Evolutionary conservation across 371 early-diverging fungal genomes (phyloP).

Genomic region (Lichtheimia ornata): DNA sequence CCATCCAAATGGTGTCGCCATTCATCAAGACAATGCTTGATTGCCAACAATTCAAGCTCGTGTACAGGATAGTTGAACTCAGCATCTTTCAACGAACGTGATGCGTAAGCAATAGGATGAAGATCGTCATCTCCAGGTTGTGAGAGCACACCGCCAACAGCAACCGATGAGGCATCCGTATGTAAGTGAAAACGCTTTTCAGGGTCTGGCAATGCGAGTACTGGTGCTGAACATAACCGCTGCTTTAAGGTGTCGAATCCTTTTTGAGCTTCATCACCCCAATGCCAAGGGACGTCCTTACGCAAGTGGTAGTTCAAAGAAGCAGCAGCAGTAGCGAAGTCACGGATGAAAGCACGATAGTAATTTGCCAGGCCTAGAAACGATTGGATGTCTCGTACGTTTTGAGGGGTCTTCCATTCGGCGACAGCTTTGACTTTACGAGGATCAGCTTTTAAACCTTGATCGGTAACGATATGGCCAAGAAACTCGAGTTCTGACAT

Average conservation of each 20-base stretch:
- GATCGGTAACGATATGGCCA: constrained; percentile 35
- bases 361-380: constrained; percentile 34
- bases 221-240: constrained; percentile 3
- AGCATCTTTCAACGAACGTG: not conserved
- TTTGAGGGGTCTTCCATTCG: constrained; percentile 38
- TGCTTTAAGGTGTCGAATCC: constrained; percentile 13
- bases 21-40: constrained; percentile 24
- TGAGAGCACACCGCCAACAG: constrained; percentile 28
- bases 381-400: constrained; percentile 30
- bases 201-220: constrained; percentile 20
- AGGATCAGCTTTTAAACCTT: constrained; percentile 25
- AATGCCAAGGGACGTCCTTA: not conserved
- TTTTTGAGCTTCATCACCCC: constrained; percentile 3
- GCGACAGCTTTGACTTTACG: constrained; percentile 31
- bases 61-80: not conserved
- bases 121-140: constrained; percentile 18
- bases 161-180: constrained; percentile 34
- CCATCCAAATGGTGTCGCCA: not conserved
- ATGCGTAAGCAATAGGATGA: constrained; percentile 7
- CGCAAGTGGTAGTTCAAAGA: constrained; percentile 24
- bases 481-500: constrained; percentile 38
- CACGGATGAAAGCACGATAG: constrained; percentile 32
- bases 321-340: constrained; percentile 28
- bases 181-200: constrained; percentile 22
- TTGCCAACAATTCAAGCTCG: constrained; percentile 26